Evolutionary conservation across 106 monocot genomes (phyloP), one percentile per base, ranked within the genome.

Genomic region (Dioscorea dumetorum): DNA sequence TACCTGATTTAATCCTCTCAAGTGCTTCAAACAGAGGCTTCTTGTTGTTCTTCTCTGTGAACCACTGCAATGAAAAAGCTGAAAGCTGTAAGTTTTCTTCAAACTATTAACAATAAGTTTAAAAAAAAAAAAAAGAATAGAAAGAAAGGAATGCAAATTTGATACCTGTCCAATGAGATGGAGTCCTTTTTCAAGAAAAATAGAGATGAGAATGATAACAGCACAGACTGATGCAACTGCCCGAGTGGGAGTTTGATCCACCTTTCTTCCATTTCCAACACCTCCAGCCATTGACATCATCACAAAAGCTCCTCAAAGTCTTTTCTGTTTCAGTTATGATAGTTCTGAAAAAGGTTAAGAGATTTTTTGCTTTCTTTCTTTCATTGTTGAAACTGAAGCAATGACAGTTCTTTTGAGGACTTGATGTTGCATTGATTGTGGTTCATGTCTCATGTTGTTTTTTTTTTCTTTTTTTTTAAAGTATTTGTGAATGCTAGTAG

Each of bases 241-340:
- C 94, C 94, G 90, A 48, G 93, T 94, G 16, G 93, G 89, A 5
- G 93, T 94, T 68, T 81, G 72, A 67, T 94, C 88, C 18, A 94
- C 87, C 76, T 89, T 82, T 61, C 90, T 80, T 31, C 72, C 12
- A n/a, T 12, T n/a, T 17, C 32, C 70, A 2, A 10, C 17, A 19
- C 24, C 62, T 22, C 34, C 71, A 16, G 28, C 28, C 28, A 28
- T 28, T 28, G 3, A 28, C 28, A 28, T 28, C 28, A 28, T 28
- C 28, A 28, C n/a, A n/a, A n/a, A n/a, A n/a, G n/a, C n/a, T n/a
- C 28, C 28, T 1, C 28, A 28, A 28, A 28, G 28, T n/a, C 28
- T 28, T 28, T 28, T 28, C 28, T 28, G 3, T 28, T 28, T 28
- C 28, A 28, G 3, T 28, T 28, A 28, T 28, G 28, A 28, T 28